These are phyloP conservation scores for Aspergillus haitiensis DNA, from an alignment of 495 filamentous ascomycete species.

Conservation along the genomic window DNA sequence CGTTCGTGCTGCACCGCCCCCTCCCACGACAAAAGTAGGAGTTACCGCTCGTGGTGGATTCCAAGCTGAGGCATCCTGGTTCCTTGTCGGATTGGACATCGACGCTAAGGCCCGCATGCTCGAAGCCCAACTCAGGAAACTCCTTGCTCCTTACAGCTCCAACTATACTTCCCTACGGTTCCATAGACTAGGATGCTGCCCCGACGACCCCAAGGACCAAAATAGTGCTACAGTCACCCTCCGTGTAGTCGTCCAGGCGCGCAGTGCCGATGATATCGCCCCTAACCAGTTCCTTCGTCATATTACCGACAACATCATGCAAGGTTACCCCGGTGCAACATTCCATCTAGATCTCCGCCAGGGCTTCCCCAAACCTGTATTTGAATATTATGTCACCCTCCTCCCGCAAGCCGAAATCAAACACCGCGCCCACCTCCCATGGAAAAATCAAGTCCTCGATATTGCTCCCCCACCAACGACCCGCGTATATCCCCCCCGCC, in stretches of 20 bases:
- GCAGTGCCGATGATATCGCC: constrained; percentile 35
- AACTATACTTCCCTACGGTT: constrained; percentile 36
- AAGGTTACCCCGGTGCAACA: constrained; percentile 45
- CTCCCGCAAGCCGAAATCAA: constrained; percentile 39
- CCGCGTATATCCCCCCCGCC: constrained; percentile 36
- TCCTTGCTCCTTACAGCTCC: constrained; percentile 24
- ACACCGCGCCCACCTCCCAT: constrained; percentile 42
- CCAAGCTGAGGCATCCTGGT: constrained; percentile 43
- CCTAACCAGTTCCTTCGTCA: constrained; percentile 37
- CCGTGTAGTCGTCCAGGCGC: constrained; percentile 42
- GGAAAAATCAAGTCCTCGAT: constrained; percentile 32
- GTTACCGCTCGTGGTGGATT: constrained; percentile 48
- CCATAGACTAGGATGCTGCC: constrained; percentile 33
- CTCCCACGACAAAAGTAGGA: constrained; percentile 54
- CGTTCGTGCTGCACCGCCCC: constrained; percentile 45
- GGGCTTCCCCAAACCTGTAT: constrained; percentile 38
- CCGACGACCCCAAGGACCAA: constrained; percentile 34
- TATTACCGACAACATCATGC: constrained; percentile 44
- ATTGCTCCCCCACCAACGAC: constrained; percentile 38
- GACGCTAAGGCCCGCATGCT: constrained; percentile 42
- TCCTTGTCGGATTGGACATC: constrained; percentile 40
- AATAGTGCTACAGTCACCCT: constrained; percentile 41
- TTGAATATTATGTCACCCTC: constrained; percentile 48
- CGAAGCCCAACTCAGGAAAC: constrained; percentile 36
- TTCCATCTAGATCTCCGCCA: constrained; percentile 43